Percentiles rank a stretch among this genome's conserved stretches.
Conservation (phyloP, 495 filamentous ascomycete genomes). For the Talaromyces liani region DNA sequence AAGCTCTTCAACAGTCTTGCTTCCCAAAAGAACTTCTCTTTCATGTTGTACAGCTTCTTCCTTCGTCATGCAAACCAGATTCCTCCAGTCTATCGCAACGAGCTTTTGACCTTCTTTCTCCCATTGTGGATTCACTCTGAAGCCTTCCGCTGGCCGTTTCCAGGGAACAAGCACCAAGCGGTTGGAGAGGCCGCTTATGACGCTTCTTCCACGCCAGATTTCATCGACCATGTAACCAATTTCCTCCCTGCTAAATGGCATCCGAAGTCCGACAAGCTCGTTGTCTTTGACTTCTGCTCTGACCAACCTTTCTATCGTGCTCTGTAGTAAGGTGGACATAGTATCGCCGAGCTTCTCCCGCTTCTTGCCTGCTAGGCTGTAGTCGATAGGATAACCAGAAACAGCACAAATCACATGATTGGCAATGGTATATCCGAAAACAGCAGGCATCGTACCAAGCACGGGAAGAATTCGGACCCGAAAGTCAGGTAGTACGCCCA, state of each 20-base stretch:
- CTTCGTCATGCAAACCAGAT: slow-evolving; percentile 94
- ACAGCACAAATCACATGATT: slow-evolving; percentile 87
- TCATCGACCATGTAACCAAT: slow-evolving; percentile 85
- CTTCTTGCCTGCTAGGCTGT: slow-evolving; percentile 63
- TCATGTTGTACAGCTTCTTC: slow-evolving; percentile 83
- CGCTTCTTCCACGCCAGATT: slow-evolving; percentile 77
- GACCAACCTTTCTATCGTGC: slow-evolving; percentile 64
- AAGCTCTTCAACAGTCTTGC: slow-evolving; percentile 59
- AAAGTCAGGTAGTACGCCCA: slow-evolving; percentile 87
- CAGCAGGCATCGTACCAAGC: slow-evolving; percentile 91
- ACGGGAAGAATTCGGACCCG: slow-evolving; percentile 89
- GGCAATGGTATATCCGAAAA: slow-evolving; percentile 84
- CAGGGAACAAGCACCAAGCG: slow-evolving; percentile 72
- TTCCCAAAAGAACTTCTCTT: slow-evolving; percentile 65
- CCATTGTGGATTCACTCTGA: slow-evolving; percentile 28
- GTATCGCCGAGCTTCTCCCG: slow-evolving; percentile 86
- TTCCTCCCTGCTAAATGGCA: slow-evolving; percentile 71
- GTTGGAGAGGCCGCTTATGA: slow-evolving; percentile 69
- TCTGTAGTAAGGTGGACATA: slow-evolving; percentile 64
- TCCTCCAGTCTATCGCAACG: slow-evolving; percentile 52
- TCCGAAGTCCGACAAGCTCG: slow-evolving; percentile 62
- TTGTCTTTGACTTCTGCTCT: slow-evolving; percentile 42
- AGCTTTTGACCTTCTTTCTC: slow-evolving; percentile 61
- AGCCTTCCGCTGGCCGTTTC: slow-evolving; percentile 52
- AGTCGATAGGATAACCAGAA: slow-evolving; percentile 82